Base-by-base conservation (phyloP, 2,329 filamentous ascomycete species). In the Aspergillus sp. region DNA sequence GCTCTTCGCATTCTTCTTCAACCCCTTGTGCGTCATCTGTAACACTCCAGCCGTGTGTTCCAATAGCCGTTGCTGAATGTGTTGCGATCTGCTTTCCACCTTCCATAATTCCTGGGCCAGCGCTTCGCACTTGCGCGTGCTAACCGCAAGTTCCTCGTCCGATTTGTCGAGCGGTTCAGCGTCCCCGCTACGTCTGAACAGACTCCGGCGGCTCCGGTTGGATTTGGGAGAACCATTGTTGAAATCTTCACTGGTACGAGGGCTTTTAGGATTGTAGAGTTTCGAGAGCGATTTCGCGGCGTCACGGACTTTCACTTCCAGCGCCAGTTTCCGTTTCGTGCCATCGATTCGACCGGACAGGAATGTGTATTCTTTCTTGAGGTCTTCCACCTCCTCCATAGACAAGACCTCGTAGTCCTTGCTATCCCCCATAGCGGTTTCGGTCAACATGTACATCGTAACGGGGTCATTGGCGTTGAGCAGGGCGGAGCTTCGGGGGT, bases 221-320 rank as follows among this genome's bases (percentile, higher is more conserved):
- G 60, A 76, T 72, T 64, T 78, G 58, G 49, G 74, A 64, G 60
- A 67, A 10, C 51, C 62, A 43, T 61, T 55, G 17, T 58, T 56
- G 23, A 63, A 61, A 7, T 75, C 67, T 51, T 69, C 66, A 59
- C 73, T 77, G 50, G 66, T 69, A 44, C 70, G 75, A 54, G 79
- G 78, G n/a, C 74, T 74, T 30, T 78, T 76, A n/a, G 82, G 77
- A 7, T 81, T 81, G 63, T 94, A 89, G 25, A 98, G 75, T 59
- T 86, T 84, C 49, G 85, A 84, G 69, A 98, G 84, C 37, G 90
- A 95, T 54, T 85, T 81, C 9, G 93, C 89, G 1, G 93, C 93
- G 76, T 97, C 91, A 59, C 90, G 86, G 60, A 96, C 89, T 73
- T 97, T 98, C 47, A 84, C 86, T 67, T 98, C 93, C 41, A 97